Evolutionary conservation across 2,329 filamentous ascomycete species (phyloP), one percentile per base, ranked within the genome.

Genomic region (Hypoxylon sp.): DNA sequence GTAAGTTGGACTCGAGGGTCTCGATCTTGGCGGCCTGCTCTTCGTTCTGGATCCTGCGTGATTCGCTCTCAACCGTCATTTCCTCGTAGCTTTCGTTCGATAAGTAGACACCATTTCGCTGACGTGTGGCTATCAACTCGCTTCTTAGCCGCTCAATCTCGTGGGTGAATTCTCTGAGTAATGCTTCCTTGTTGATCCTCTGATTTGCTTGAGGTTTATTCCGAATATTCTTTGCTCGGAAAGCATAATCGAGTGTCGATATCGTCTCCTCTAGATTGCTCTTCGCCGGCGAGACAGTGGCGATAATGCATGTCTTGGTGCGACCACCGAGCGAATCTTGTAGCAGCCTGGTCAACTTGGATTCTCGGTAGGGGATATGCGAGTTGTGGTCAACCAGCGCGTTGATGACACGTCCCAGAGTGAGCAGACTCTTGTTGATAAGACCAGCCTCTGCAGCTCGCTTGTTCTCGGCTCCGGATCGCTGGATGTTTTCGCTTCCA

Each of bases 291-390:
- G 94, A 97, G 29, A 99, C 82, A 0, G 94, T 99, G 4, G 94
- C 94, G 66, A 99, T 97, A 61, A 99, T 99, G 75, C 94, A 99
- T 0, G 94, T 99, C 69, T 99, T 99, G 1, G 95, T 99, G 42
- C 89, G 85, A 2, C 94, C 94, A 55, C 94, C 94, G 0, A 99
- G 82, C 0, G 95, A 99, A 69, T 99, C 95, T 84, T 99, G 95
- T 13, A 99, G 78, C 3, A 99, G 77, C 13, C 94, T 85, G 2
- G 94, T 99, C 65, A 99, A 83, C 71, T 99, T 99, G 2, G 94
- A 99, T 73, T 99, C 95, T 64, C 94, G 81, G 71, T 85, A 84
- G 1, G 94, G 95, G 59, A 99, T 97, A 67, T 99, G 94, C 0
- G 87, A 81, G 69, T 86, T 87, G 64, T 87, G 88, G 69, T 99